Conservation (phyloP, 2,329 filamentous ascomycete genomes). For the Pseudopithomyces chartarum region DNA sequence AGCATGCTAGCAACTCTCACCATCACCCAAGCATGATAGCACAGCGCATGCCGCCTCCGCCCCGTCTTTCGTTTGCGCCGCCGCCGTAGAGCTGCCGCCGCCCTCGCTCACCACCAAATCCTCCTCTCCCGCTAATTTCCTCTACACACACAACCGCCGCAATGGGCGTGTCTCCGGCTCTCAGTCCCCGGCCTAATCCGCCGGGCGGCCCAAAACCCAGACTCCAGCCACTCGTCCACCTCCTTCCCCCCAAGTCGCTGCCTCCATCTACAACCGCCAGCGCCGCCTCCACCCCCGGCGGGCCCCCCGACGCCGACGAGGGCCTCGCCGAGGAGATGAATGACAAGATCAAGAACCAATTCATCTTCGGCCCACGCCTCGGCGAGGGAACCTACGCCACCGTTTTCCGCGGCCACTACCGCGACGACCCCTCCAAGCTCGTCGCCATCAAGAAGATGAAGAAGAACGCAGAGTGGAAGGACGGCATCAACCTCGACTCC, state of each 20-base stretch:
- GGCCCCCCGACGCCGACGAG: conserved; percentile 40
- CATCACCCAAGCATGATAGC: too few relatives aligned
- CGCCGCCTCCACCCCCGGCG: conserved; percentile 21
- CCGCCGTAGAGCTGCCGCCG: too few relatives aligned
- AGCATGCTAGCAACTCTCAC: too few relatives aligned
- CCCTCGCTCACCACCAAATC: not conserved
- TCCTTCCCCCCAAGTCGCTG: conserved; percentile 30
- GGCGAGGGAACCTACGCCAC: conserved; percentile 97
- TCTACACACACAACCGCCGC: not conserved
- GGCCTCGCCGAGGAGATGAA: conserved; percentile 57
- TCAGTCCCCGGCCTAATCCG: conserved; percentile 35
- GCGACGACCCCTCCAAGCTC: conserved; percentile 69
- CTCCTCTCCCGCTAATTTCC: too few relatives aligned
- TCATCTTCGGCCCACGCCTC: conserved; percentile 89
- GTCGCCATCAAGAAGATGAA: conserved; percentile 97
- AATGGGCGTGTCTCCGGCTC: conserved; percentile 33
- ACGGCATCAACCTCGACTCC: conserved; percentile 92
- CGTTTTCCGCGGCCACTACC: conserved; percentile 86
- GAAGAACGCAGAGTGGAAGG: conserved; percentile 80
- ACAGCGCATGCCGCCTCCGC: too few relatives aligned
- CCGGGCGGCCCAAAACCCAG: conserved; percentile 33
- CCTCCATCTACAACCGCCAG: conserved; percentile 18
- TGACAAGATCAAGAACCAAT: conserved; percentile 71
- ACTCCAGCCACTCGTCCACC: conserved; percentile 37
- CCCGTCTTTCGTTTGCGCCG: too few relatives aligned